A percentile compares a stretch with the other conserved stretches of the same genome.
Evolutionary conservation across 139 green algal species (phyloP).

Genomic region (Penium margaritaceum): DNA sequence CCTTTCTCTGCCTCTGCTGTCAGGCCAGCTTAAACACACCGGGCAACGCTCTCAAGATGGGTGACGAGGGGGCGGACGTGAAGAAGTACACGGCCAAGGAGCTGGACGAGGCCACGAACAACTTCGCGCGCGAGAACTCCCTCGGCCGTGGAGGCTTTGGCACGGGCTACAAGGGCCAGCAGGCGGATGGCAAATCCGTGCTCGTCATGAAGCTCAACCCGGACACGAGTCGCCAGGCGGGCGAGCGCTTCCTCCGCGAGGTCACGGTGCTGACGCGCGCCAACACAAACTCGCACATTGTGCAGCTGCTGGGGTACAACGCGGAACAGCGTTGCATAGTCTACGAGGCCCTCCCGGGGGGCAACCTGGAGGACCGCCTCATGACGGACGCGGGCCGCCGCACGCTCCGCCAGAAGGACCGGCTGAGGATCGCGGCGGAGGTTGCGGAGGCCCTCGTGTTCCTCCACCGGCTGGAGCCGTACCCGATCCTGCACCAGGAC

Average conservation of each 20-base stretch:
- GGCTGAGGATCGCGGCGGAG: background rate
- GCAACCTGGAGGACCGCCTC: background rate
- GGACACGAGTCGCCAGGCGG: background rate
- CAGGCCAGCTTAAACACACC: too few relatives aligned
- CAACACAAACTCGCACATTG: too few relatives aligned
- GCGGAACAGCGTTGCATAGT: background rate
- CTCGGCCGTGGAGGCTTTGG: conserved; percentile 8
- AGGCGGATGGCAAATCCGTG: background rate
- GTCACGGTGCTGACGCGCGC: background rate
- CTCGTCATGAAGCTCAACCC: conserved; percentile 7
- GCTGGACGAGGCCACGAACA: conserved; percentile 8
- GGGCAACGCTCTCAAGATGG: too few relatives aligned
- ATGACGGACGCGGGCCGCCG: background rate
- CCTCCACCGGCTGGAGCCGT: background rate
- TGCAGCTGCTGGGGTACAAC: background rate
- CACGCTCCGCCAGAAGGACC: background rate
- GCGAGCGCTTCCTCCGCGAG: background rate
- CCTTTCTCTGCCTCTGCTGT: too few relatives aligned
- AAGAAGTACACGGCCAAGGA: background rate
- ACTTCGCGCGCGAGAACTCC: background rate
- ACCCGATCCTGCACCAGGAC: background rate
- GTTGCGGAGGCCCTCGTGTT: background rate
- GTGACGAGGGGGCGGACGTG: background rate
- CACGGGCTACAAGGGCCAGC: background rate
- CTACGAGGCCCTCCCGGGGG: background rate